Evolutionary conservation across 495 filamentous ascomycete genomes (phyloP).

Genomic region (Xylaria venustula): DNA sequence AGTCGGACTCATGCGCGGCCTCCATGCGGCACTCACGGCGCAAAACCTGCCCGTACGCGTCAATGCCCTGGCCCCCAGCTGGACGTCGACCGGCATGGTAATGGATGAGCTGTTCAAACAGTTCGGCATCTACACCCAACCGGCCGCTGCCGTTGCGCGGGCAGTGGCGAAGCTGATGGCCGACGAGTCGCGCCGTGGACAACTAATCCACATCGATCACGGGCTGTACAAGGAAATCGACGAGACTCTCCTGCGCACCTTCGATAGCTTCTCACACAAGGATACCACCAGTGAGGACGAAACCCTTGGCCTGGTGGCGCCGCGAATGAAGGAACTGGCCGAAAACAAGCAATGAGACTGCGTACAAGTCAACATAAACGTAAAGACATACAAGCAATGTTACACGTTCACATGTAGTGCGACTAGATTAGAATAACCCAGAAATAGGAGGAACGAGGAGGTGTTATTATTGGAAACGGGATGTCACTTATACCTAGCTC

Average conservation of each 20-base stretch:
- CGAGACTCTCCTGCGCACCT: conserved; percentile 15
- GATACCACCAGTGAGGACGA: neutral
- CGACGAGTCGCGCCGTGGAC: conserved; percentile 33
- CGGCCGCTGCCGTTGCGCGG: conserved; percentile 35
- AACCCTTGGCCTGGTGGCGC: neutral
- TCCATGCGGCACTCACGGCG: conserved; percentile 15
- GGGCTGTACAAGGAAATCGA: conserved; percentile 42
- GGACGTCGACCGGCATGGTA: conserved; percentile 41
- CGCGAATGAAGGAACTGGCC: neutral
- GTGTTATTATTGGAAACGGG: too few species aligned
- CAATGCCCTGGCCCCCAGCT: conserved; percentile 44
- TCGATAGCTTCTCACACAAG: neutral
- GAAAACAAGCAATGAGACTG: neutral
- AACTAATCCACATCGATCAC: conserved; percentile 40
- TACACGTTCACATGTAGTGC: too few species aligned
- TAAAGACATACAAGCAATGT: too few species aligned
- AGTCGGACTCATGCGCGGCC: conserved; percentile 33
- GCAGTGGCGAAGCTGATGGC: conserved; percentile 38
- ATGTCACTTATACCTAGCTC: too few species aligned
- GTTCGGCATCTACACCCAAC: conserved; percentile 25
- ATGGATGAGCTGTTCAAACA: conserved; percentile 26
- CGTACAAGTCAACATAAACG: neutral
- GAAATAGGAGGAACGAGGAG: too few species aligned
- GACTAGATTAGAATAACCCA: too few species aligned
- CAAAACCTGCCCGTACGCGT: conserved; percentile 28